phyloP scores from a whole-genome alignment of 2,329 filamentous ascomycete species.

The Mariannaea elegans region DNA sequence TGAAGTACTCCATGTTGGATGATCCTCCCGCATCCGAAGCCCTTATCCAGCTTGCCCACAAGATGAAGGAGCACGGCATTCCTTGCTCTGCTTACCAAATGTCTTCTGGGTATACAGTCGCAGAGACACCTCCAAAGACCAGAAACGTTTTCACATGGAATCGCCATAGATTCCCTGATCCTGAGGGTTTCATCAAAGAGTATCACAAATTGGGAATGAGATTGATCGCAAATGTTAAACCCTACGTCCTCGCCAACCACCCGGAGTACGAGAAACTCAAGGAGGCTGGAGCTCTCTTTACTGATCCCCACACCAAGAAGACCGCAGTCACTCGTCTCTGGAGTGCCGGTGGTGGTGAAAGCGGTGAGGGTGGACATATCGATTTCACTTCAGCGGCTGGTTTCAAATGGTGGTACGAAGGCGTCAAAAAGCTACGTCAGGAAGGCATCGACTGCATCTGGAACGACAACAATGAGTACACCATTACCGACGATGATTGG shows the following conservation, averaged over 20 bases:
- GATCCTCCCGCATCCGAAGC: slow-evolving; percentile 63
- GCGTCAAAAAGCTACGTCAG: slow-evolving; percentile 68
- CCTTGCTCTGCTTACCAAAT: slow-evolving; percentile 77
- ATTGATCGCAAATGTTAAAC: slow-evolving; percentile 77
- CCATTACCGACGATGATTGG: slow-evolving; percentile 72
- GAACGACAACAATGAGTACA: slow-evolving; percentile 85
- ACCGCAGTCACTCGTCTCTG: slow-evolving; percentile 71
- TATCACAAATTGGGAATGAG: slow-evolving; percentile 73
- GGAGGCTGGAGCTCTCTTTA: slow-evolving; percentile 70
- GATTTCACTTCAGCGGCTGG: slow-evolving; percentile 76
- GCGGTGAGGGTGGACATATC: slow-evolving; percentile 74
- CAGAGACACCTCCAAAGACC: slow-evolving; percentile 72
- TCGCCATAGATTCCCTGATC: slow-evolving; percentile 73
- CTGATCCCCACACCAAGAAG: slow-evolving; percentile 60
- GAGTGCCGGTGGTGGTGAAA: slow-evolving; percentile 77
- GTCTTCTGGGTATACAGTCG: slow-evolving; percentile 77
- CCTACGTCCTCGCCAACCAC: slow-evolving; percentile 73
- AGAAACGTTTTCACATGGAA: slow-evolving; percentile 78
- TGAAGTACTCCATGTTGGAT: slow-evolving; percentile 62
- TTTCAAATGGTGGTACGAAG: slow-evolving; percentile 77
- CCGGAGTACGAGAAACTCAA: slow-evolving; percentile 71
- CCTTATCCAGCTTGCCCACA: slow-evolving; percentile 67
- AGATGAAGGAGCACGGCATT: slow-evolving; percentile 71
- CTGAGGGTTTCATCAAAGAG: slow-evolving; percentile 67
- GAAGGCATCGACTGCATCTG: slow-evolving; percentile 78